These are phyloP conservation scores for Corniculantispora saksenae DNA, from an alignment of 2,329 filamentous ascomycete species.

Conservation along the genomic window DNA sequence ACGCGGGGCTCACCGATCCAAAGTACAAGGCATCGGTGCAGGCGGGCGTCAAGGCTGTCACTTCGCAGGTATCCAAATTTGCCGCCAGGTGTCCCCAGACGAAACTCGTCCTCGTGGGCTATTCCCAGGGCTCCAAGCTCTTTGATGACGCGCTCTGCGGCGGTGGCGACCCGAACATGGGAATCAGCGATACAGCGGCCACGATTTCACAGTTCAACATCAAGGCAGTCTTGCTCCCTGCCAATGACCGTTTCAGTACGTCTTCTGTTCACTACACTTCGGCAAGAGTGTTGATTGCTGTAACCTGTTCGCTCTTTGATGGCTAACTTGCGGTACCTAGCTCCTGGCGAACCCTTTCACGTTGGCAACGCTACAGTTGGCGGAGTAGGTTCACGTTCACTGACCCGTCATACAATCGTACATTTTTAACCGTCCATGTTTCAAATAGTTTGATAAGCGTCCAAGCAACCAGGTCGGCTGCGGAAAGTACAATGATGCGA, in stretches of 20 bases:
- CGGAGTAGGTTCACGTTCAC: not conserved
- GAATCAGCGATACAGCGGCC: not conserved
- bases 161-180: not conserved
- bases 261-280: no score
- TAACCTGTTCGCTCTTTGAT: not conserved
- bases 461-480: not conserved
- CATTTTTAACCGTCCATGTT: no score
- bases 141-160: slow-evolving; percentile 1
- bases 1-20: not conserved
- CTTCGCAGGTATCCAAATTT: not conserved
- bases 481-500: not conserved
- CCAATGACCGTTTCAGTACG: not conserved
- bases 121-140: not conserved
- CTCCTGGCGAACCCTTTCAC: not conserved
- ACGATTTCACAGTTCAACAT: not conserved
- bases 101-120: not conserved
- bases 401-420: no score
- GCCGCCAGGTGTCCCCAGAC: not conserved
- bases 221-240: not conserved
- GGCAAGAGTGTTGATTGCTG: no score
- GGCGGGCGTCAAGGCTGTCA: not conserved
- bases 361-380: not conserved
- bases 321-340: not conserved
- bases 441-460: slow-evolving; percentile 1
- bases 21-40: not conserved